These are phyloP conservation scores for Colletotrichum scovillei DNA, from an alignment of 2,329 filamentous ascomycete genomes.

Conservation along the genomic window DNA sequence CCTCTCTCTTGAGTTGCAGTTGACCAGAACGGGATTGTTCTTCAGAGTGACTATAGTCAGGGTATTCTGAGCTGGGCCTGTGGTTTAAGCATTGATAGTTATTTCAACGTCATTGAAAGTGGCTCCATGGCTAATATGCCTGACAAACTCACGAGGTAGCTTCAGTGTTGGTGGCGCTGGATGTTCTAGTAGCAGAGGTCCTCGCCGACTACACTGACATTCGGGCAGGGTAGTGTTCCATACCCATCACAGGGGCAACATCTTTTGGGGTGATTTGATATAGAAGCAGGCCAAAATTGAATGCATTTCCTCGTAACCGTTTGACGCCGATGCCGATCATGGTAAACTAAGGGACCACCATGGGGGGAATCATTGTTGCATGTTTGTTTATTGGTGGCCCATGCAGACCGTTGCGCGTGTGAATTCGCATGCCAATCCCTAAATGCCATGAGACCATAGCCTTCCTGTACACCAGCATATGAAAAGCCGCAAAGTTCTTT, in stretches of 20 bases:
- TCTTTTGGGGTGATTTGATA: not conserved
- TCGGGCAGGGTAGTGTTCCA: no score
- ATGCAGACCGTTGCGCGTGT: constrained; percentile 30
- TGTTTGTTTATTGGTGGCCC: constrained; percentile 36
- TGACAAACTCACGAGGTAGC: no score
- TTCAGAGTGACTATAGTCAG: no score
- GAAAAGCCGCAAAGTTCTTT: constrained; percentile 41
- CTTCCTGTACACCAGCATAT: constrained; percentile 46
- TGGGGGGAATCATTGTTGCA: constrained; percentile 31
- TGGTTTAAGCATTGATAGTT: no score
- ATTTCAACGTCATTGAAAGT: no score
- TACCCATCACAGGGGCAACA: not conserved
- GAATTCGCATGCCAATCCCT: constrained; percentile 48
- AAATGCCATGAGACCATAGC: constrained; percentile 48
- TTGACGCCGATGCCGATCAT: constrained; percentile 27
- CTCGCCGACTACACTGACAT: no score
- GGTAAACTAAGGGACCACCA: constrained; percentile 1
- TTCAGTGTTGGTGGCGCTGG: no score
- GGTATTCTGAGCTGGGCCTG: no score
- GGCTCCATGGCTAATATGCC: no score
- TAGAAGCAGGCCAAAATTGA: constrained; percentile 37
- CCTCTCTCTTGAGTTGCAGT: no score
- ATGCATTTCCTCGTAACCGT: constrained; percentile 44
- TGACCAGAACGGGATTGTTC: no score
- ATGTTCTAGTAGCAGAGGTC: no score